phyloP scores from a whole-genome alignment of 495 filamentous ascomycete genomes.

The Cercophora sp. region DNA sequence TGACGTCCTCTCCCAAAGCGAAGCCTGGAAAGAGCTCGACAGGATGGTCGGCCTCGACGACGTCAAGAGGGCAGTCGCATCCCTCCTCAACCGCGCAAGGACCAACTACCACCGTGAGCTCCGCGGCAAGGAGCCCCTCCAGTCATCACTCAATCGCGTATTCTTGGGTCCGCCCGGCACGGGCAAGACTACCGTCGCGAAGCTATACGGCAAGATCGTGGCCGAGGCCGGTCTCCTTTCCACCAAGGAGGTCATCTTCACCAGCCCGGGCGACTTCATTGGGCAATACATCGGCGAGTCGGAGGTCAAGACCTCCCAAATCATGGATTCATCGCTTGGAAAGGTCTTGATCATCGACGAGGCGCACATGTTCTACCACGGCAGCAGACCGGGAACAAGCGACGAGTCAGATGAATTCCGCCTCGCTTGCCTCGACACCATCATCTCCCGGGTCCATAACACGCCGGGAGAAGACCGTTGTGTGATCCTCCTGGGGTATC shows the following conservation, averaged over 20 bases:
- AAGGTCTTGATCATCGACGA: slow-evolving; percentile 79
- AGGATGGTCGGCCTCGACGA: slow-evolving; percentile 54
- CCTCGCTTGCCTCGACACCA: slow-evolving; percentile 68
- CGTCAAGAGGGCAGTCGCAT: slow-evolving; percentile 59
- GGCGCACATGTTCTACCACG: slow-evolving; percentile 55
- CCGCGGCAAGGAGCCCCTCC: slow-evolving; percentile 49
- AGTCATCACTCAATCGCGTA: slow-evolving; percentile 64
- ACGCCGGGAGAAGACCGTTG: slow-evolving; percentile 76
- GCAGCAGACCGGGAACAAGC: slow-evolving; percentile 9
- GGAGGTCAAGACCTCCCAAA: slow-evolving; percentile 67
- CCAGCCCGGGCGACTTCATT: slow-evolving; percentile 72
- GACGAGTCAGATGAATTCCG: slow-evolving; percentile 56
- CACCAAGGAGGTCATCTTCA: slow-evolving; percentile 62
- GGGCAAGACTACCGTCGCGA: slow-evolving; percentile 74
- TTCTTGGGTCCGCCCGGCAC: slow-evolving; percentile 70
- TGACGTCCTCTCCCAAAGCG: slow-evolving; percentile 42
- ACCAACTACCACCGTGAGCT: slow-evolving; percentile 62
- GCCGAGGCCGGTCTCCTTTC: slow-evolving; percentile 56
- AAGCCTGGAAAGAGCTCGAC: slow-evolving; percentile 59
- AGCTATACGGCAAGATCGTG: slow-evolving; percentile 65
- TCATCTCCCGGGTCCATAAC: slow-evolving; percentile 77
- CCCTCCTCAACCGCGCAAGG: slow-evolving; percentile 55
- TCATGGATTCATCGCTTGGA: slow-evolving; percentile 59
- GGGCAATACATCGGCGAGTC: slow-evolving; percentile 60
- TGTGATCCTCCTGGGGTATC: slow-evolving; percentile 72